Conservation (phyloP, 306 rosid species). For the Corylus heterophylla region DNA sequence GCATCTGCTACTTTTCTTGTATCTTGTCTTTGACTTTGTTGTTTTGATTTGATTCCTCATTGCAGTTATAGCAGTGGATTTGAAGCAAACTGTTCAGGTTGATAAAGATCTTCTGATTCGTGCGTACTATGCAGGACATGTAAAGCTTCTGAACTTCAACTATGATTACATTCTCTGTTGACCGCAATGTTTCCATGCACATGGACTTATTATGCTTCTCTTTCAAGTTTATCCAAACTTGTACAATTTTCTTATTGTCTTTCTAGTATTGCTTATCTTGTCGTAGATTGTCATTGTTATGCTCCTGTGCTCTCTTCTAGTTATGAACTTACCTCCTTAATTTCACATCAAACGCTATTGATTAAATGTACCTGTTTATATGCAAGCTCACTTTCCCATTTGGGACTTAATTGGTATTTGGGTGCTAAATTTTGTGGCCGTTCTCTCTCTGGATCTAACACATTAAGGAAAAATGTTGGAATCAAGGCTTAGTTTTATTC, state of each 20-base stretch:
- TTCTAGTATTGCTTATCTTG: not conserved
- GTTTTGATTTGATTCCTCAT: conserved; percentile 26
- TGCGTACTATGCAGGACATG: conserved; percentile 97
- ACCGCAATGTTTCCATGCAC: conserved; percentile 1
- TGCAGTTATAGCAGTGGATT: conserved; percentile 80
- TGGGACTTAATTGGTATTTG: not conserved
- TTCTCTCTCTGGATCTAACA: not conserved
- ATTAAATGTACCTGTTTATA: not conserved
- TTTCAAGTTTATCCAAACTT: not conserved
- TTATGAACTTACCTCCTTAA: no score
- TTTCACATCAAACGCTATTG: not conserved
- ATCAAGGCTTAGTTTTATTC: not conserved
- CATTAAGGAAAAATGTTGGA: not conserved
- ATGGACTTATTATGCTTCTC: not conserved
- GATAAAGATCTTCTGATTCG: conserved; percentile 89
- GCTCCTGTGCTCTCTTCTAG: not conserved
- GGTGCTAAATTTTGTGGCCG: not conserved
- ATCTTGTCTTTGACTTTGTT: conserved; percentile 13
- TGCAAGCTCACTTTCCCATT: not conserved
- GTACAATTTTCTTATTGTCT: not conserved
- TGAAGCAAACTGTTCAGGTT: conserved; percentile 83
- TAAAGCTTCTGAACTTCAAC: conserved; percentile 43
- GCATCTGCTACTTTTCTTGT: conserved; percentile 5
- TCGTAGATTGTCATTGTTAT: not conserved
- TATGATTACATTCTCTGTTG: conserved; percentile 1